Conservation (phyloP, 768 basidiomycete genomes). For the Tricholoma flavovirens region DNA sequence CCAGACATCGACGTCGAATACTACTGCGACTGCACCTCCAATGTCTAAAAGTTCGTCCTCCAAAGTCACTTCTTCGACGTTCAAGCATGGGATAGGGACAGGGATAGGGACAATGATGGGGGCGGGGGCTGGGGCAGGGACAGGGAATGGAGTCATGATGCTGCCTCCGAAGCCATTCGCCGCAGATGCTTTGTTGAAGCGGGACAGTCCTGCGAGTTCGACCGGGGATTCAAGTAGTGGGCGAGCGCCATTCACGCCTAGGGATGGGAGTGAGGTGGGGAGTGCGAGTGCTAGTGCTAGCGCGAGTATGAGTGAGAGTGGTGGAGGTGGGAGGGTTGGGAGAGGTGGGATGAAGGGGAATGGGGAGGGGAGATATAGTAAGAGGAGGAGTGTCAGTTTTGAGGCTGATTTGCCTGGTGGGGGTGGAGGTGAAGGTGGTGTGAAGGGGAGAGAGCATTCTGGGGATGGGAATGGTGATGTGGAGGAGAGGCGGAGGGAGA, state of each 20-base stretch:
- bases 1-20: too few species aligned
- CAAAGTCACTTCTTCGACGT: neutral
- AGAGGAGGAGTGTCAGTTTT: constrained; percentile 66
- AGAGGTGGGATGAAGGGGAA: constrained; percentile 13
- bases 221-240: constrained; percentile 83
- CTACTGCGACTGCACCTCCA: too few species aligned
- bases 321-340: constrained; percentile 11
- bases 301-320: constrained; percentile 7
- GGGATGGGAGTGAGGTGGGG: constrained; percentile 67
- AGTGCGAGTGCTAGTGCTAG: constrained; percentile 11
- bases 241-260: constrained; percentile 67
- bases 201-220: constrained; percentile 77
- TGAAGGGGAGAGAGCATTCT: constrained; percentile 24
- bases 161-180: constrained; percentile 53
- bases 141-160: neutral
- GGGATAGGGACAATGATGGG: too few species aligned
- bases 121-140: too few species aligned
- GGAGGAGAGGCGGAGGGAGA: constrained; percentile 59
- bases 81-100: neutral
- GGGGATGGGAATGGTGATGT: constrained; percentile 56
- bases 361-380: constrained; percentile 36
- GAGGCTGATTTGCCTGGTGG: constrained; percentile 40
- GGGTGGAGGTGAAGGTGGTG: constrained; percentile 9
- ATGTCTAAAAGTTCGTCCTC: neutral
- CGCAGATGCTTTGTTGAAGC: constrained; percentile 20